These are phyloP conservation scores for Atkinsonella texensis DNA, from an alignment of 2,329 filamentous ascomycete species.

Conservation along the genomic window DNA sequence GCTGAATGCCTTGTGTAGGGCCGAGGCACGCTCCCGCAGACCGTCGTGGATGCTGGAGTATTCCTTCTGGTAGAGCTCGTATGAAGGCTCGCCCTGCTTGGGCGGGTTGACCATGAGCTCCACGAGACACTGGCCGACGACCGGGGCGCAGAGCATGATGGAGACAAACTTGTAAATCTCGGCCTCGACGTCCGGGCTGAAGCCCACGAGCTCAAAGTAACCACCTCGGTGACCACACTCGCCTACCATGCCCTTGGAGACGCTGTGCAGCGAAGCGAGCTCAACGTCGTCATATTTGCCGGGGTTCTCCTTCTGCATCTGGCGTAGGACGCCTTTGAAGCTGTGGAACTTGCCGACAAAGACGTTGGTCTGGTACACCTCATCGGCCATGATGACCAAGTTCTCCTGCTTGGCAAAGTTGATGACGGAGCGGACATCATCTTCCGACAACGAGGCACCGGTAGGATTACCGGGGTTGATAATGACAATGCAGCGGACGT, in stretches of 20 bases:
- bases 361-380: conserved; percentile 99
- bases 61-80: conserved; percentile 72
- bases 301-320: conserved; percentile 62
- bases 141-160: conserved; percentile 91
- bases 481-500: conserved; percentile 86
- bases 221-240: conserved; percentile 97
- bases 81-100: conserved; percentile 67
- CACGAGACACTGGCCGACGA: conserved; percentile 90
- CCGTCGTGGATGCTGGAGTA: conserved; percentile 73
- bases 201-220: conserved; percentile 92
- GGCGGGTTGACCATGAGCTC: conserved; percentile 98
- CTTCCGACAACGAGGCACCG: conserved; percentile 67
- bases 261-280: conserved; percentile 81
- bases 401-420: conserved; percentile 76
- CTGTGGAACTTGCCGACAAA: conserved; percentile 90
- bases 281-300: conserved; percentile 76
- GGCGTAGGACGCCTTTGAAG: conserved; percentile 81
- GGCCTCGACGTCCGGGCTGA: conserved; percentile 71
- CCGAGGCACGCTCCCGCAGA: conserved; percentile 66
- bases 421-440: conserved; percentile 74
- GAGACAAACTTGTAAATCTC: conserved; percentile 99
- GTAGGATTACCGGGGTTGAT: conserved; percentile 99
- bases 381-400: conserved; percentile 85
- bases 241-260: conserved; percentile 97
- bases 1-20: conserved; percentile 80